Evolutionary conservation across 1,139 yeast genomes (phyloP), one percentile per base, ranked within the genome.

Genomic region (Suhomyces guaymorum): DNA sequence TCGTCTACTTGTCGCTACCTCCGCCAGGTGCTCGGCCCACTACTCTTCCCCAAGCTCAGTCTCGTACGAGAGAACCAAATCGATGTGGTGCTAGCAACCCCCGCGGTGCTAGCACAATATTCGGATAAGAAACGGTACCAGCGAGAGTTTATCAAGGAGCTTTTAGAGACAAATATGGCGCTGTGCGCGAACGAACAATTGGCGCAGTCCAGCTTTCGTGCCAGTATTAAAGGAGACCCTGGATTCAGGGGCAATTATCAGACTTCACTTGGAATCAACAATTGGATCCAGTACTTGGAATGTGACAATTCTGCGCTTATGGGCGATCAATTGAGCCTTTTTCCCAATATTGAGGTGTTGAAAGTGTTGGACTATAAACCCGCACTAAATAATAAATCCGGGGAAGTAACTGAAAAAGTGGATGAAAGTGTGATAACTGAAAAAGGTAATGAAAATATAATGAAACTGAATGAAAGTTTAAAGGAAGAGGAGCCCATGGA

Each of bases 61-160:
- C 41, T 63, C 26, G 45, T 63, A 4, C 38, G 69, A 20, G 37
- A 38, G 19, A 61, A 61, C 39, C 60, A 59, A 36, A 42, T 59
- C n/a, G 69, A 63, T 45, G 52, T 59, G 8, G 39, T 60, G 10
- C 37, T 63, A 26, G 47, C 51, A 1, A 46, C 42, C 13, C 64
- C 66, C 10, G 44, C 40, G 25, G 28, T 47, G 7, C 49, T 48
- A 43, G 53, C 54, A 26, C 24, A 40, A 14, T 61, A 48, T 38
- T 60, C 65, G 21, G 56, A 53, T 33, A 42, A 37, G 21, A 49
- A 44, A 30, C 40, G 36, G n/a, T 54, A 53, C 34, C 52, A 37
- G 15, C 52, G 61, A 18, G 46, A 52, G 26, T 49, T 57, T 15
- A 31, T 59, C 11, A 48, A 49, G 28, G 66, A 60, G 28, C 40